Percentiles rank a stretch among this genome's conserved stretches.
These are phyloP conservation scores for Boletus sensibilis DNA, from an alignment of 768 basidiomycete genomes.

Conservation along the genomic window DNA sequence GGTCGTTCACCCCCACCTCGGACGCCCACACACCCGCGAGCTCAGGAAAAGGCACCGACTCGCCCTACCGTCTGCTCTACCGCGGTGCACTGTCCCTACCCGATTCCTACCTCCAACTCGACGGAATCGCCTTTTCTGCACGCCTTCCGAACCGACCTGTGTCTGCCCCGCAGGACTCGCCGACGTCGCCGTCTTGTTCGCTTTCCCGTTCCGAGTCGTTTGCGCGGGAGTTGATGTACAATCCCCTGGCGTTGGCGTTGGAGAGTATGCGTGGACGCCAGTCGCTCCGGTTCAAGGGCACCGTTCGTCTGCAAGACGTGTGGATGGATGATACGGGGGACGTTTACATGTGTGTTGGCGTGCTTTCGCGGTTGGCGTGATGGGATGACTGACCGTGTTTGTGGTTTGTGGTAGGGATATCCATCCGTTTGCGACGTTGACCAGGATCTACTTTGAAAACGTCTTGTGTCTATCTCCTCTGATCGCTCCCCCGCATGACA, in stretches of 20 bases:
- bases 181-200: slow-evolving; percentile 24
- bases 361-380: background rate
- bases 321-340: slow-evolving; percentile 60
- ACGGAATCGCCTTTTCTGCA: slow-evolving; percentile 69
- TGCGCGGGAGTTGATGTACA: slow-evolving; percentile 50
- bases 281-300: slow-evolving; percentile 56
- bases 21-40: background rate
- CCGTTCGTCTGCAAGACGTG: slow-evolving; percentile 50
- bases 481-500: slow-evolving; percentile 19
- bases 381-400: background rate
- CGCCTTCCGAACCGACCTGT: slow-evolving; percentile 35
- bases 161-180: slow-evolving; percentile 33
- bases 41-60: slow-evolving; percentile 6
- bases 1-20: slow-evolving; percentile 5
- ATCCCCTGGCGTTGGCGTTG: slow-evolving; percentile 66
- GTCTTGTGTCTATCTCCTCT: slow-evolving; percentile 54
- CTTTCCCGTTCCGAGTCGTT: slow-evolving; percentile 26
- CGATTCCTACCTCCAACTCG: slow-evolving; percentile 68
- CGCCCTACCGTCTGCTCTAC: slow-evolving; percentile 57
- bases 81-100: slow-evolving; percentile 73
- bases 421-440: slow-evolving; percentile 61
- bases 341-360: slow-evolving; percentile 43
- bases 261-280: slow-evolving; percentile 81
- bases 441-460: slow-evolving; percentile 69
- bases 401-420: slow-evolving; percentile 50